Conservation (phyloP, 1,284 basidiomycete genomes). For the Sanghuangporus weigelae region DNA sequence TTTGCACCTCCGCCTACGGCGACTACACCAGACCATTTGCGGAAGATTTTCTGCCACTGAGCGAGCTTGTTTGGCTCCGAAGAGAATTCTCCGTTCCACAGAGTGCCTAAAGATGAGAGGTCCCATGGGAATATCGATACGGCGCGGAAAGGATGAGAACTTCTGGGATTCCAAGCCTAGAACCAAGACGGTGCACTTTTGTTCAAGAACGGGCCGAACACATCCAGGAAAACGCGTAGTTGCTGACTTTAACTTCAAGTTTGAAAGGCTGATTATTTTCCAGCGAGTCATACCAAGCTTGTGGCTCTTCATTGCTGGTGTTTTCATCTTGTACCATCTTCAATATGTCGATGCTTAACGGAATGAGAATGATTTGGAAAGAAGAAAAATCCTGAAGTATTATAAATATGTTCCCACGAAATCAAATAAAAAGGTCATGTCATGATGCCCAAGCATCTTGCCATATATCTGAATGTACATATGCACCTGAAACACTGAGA, state of each 20-base stretch:
- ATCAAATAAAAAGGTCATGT: not conserved
- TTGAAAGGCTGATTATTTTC: conserved; percentile 6
- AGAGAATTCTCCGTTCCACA: conserved; percentile 14
- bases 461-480: conserved; percentile 8
- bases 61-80: conserved; percentile 1
- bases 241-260: conserved; percentile 8
- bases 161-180: not conserved
- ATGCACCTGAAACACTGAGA: conserved; percentile 6
- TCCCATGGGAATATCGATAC: conserved; percentile 16
- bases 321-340: not conserved
- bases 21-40: conserved; percentile 15
- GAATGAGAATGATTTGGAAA: not conserved
- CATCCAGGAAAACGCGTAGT: not conserved
- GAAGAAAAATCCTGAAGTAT: not conserved
- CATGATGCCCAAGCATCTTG: not conserved
- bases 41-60: conserved; percentile 11
- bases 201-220: not conserved
- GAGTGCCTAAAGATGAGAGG: not conserved
- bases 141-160: not conserved
- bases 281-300: conserved; percentile 7
- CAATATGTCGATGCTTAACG: not conserved
- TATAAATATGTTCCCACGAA: not conserved
- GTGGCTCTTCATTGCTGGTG: not conserved
- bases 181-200: not conserved
- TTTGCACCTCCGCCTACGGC: conserved; percentile 14